phyloP scores from a whole-genome alignment of 2,329 filamentous ascomycete genomes.

The Aspergillus pseudoglaucus region DNA sequence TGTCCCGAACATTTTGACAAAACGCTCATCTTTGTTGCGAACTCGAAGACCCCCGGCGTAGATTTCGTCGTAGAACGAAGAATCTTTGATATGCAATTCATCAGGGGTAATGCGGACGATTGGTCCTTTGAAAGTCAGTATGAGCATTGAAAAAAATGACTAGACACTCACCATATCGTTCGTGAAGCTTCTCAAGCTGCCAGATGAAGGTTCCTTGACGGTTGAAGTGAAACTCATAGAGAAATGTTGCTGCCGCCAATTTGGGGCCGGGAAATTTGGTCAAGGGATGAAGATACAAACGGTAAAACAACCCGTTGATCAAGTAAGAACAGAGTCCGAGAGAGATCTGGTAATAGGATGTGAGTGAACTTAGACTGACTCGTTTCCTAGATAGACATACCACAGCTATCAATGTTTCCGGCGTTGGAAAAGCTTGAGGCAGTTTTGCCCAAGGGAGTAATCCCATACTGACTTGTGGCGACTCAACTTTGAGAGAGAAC shows the following conservation, averaged over 20 bases:
- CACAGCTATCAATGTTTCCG: too few relatives aligned
- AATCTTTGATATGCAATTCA: slow-evolving; percentile 33
- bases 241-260: slow-evolving; percentile 4
- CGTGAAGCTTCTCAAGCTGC: background rate
- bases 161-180: background rate
- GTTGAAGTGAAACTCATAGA: slow-evolving; percentile 10
- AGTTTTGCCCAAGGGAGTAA: too few relatives aligned
- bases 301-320: background rate
- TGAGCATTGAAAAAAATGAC: background rate
- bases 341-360: too few relatives aligned
- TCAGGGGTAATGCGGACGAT: slow-evolving; percentile 33
- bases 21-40: slow-evolving; percentile 15
- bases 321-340: too few relatives aligned
- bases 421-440: too few relatives aligned
- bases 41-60: slow-evolving; percentile 17
- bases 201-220: background rate
- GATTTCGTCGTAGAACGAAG: slow-evolving; percentile 28
- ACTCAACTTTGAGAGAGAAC: too few relatives aligned
- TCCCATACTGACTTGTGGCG: too few relatives aligned
- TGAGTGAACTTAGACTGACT: too few relatives aligned
- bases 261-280: slow-evolving; percentile 7
- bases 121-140: slow-evolving; percentile 17
- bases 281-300: slow-evolving; percentile 4
- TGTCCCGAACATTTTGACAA: slow-evolving; percentile 19
- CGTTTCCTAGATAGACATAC: too few relatives aligned